phyloP scores from a whole-genome alignment of 75 land plant species.

The Isoetes taiwanensis region DNA sequence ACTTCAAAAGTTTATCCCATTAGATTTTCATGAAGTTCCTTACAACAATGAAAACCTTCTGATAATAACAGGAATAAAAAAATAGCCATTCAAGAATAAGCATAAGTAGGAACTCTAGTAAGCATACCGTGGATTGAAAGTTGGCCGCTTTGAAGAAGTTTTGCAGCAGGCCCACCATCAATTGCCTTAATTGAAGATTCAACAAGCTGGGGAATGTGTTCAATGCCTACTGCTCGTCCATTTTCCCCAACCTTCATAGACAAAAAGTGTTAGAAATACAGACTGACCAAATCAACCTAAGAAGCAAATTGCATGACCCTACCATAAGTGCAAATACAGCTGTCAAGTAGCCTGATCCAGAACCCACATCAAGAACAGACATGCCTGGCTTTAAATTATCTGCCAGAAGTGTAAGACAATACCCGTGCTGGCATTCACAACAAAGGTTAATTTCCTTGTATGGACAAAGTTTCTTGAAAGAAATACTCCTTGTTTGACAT shows the following conservation, averaged over 20 bases:
- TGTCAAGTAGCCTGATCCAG: conserved; percentile 29
- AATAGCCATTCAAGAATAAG: background rate
- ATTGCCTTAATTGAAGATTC: conserved; percentile 20
- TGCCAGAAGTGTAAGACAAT: conserved; percentile 26
- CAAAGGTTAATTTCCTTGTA: background rate
- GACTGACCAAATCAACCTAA: too few species aligned
- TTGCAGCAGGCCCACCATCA: conserved; percentile 14
- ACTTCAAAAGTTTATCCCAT: background rate
- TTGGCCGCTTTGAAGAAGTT: conserved; percentile 18
- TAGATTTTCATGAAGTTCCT: background rate
- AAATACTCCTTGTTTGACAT: background rate
- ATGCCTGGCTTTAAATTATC: conserved; percentile 28
- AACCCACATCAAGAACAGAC: conserved; percentile 32
- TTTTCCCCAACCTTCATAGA: conserved; percentile 18
- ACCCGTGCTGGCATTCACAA: conserved; percentile 17
- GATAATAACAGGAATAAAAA: background rate
- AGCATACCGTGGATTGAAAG: conserved; percentile 21
- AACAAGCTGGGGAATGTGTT: conserved; percentile 33
- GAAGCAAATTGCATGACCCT: background rate
- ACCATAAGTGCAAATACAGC: conserved; percentile 34
- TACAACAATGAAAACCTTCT: background rate
- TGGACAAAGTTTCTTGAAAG: background rate
- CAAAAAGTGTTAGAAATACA: background rate
- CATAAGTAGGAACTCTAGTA: background rate
- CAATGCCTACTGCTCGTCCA: conserved; percentile 26